A percentile compares a stretch with the other conserved stretches of the same genome.
Conservation (phyloP, 768 basidiomycete genomes). For the Sutorius australiensis region DNA sequence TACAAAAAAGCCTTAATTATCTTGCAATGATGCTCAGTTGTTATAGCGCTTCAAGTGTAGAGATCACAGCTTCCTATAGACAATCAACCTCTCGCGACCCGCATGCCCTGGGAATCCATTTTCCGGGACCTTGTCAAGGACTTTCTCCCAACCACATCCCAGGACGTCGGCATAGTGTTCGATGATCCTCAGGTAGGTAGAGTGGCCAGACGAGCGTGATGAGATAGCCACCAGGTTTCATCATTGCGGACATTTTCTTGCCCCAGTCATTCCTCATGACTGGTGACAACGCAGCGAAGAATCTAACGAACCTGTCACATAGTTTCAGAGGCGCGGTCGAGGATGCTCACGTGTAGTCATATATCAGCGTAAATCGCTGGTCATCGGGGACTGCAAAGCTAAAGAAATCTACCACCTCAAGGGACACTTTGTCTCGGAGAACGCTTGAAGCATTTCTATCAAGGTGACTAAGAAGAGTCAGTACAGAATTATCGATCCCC, state of each 20-base stretch:
- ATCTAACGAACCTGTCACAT: neutral
- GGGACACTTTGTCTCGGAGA: constrained; percentile 4
- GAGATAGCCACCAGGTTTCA: constrained; percentile 61
- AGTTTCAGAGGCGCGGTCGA: neutral
- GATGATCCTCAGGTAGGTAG: constrained; percentile 39
- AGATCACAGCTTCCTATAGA: constrained; percentile 24
- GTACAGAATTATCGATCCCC: neutral
- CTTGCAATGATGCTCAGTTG: neutral
- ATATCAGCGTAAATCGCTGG: constrained; percentile 15
- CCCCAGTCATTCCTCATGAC: constrained; percentile 53
- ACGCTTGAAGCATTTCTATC: neutral
- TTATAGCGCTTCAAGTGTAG: neutral
- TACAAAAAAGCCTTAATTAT: neutral
- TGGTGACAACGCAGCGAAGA: constrained; percentile 71
- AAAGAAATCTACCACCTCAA: constrained; percentile 21
- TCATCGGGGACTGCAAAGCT: constrained; percentile 7
- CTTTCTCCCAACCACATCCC: constrained; percentile 47
- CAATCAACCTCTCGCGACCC: constrained; percentile 49
- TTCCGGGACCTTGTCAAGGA: constrained; percentile 43
- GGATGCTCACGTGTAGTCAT: constrained; percentile 12
- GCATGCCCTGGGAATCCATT: constrained; percentile 40
- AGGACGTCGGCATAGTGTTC: constrained; percentile 55
- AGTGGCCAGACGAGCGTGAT: constrained; percentile 61
- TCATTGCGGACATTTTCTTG: constrained; percentile 47
- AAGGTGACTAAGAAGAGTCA: constrained; percentile 3